Evolutionary conservation across 352 stramenopile species (phyloP), one percentile per base, ranked within the genome.

Genomic region (Thalassiosira exigua): DNA sequence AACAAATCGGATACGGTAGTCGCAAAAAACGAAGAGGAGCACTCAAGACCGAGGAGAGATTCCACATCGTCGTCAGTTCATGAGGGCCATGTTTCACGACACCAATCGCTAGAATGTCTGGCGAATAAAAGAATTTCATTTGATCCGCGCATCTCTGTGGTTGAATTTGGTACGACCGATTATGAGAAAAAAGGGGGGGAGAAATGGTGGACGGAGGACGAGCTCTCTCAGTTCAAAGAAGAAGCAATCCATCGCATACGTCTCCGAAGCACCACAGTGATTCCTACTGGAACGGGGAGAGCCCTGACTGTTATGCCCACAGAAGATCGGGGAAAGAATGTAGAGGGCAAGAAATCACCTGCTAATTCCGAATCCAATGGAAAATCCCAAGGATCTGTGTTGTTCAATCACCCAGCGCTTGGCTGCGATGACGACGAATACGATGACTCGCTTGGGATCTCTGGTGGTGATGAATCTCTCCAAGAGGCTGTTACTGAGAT

Each of bases 161-260:
- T 75, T 68, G 75, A 82, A 54, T 82, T 67, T 33, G 50, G 48
- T 0, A 39, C 39, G 11, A 41, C 19, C 4, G 24, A 41, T 21
- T 75, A 65, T 36, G 75, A 82, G 32, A 50, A 27, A 32, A 64
- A 85, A 24, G 36, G 39, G 21, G 48, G 70, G 2, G 42, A 61
- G 12, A 88, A 75, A 32, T 91, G 85, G 85, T 91, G 82, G 39
- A 77, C 65, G 36, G 59, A 75, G 12, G 69, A 76, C n/a, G 82
- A 91, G 36, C 51, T 91, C 44, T 51, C 77, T 29, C 30, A 68
- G 14, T 91, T 91, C 61, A 82, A 86, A 41, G 17, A 54, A 21
- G 66, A 87, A 29, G 85, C 82, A 1, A 74, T 88, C 46, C 44
- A 84, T 32, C 65, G 73, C 39, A 82, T 91, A 29, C 58, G 48